A percentile compares a stretch with the other conserved stretches of the same genome.
These are phyloP conservation scores for Persicaria maculosa DNA, from an alignment of 148 eudicot species.

Conservation along the genomic window DNA sequence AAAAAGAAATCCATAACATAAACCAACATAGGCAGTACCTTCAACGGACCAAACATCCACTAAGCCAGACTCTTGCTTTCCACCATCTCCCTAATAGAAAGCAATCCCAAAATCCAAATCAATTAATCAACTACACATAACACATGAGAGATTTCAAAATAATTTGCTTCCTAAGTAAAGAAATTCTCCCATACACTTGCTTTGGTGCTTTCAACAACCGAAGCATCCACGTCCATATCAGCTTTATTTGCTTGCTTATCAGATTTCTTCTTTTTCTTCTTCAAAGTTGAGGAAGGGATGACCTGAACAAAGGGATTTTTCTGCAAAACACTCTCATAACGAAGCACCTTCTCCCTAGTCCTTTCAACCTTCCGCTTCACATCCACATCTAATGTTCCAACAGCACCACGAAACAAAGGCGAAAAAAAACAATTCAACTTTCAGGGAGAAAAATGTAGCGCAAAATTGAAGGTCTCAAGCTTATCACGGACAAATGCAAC, in stretches of 20 bases:
- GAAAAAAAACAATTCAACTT: not conserved
- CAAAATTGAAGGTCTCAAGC: not conserved
- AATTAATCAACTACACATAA: not conserved
- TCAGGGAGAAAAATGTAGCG: no score
- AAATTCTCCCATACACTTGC: conserved; percentile 25
- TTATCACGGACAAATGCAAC: not conserved
- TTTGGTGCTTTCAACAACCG: conserved; percentile 19
- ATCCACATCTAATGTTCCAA: conserved; percentile 43
- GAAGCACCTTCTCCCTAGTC: conserved; percentile 65
- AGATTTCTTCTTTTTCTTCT: conserved; percentile 36
- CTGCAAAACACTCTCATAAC: conserved; percentile 58
- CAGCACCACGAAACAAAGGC: not conserved
- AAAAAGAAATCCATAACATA: not conserved
- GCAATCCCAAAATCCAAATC: conserved; percentile 2
- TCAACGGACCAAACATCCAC: conserved; percentile 58
- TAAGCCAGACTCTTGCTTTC: conserved; percentile 29
- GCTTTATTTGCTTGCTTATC: not conserved
- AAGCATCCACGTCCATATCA: conserved; percentile 13
- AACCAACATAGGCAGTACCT: conserved; percentile 24
- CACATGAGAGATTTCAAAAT: not conserved
- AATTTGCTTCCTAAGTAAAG: not conserved
- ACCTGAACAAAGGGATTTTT: conserved; percentile 69
- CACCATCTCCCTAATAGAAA: conserved; percentile 38
- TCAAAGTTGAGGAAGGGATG: conserved; percentile 49
- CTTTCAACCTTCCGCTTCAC: conserved; percentile 88